phyloP scores from a whole-genome alignment of 2,329 filamentous ascomycete genomes.

The Xylariaceae sp. region DNA sequence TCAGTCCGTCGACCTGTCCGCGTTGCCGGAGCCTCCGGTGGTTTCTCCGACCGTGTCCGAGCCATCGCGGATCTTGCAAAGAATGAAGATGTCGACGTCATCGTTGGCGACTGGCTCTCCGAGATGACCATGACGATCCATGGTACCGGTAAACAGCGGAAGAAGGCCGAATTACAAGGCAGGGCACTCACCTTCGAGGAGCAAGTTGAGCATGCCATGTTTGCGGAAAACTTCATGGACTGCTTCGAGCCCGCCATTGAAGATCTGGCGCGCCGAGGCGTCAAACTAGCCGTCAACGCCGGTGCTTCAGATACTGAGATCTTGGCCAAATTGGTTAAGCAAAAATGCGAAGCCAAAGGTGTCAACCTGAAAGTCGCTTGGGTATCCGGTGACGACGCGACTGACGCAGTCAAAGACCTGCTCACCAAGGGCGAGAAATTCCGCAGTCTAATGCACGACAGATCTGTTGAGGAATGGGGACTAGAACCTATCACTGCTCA shows the following conservation, averaged over 20 bases:
- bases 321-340: slow-evolving; percentile 50
- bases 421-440: slow-evolving; percentile 34
- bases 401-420: slow-evolving; percentile 31
- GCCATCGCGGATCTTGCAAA: slow-evolving; percentile 22
- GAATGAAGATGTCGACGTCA: slow-evolving; percentile 38
- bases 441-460: slow-evolving; percentile 2
- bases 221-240: slow-evolving; percentile 31
- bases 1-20: slow-evolving; percentile 16
- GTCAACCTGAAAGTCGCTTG: slow-evolving; percentile 25
- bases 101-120: slow-evolving; percentile 39
- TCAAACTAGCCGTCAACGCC: slow-evolving; percentile 52
- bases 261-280: slow-evolving; percentile 36
- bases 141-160: too few relatives aligned
- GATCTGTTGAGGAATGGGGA: slow-evolving; percentile 28
- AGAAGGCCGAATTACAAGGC: too few relatives aligned
- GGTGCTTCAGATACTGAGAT: slow-evolving; percentile 50
- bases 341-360: slow-evolving; percentile 32
- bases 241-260: slow-evolving; percentile 32
- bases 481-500: slow-evolving; percentile 40
- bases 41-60: slow-evolving; percentile 18
- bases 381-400: slow-evolving; percentile 28
- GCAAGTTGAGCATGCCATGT: slow-evolving; percentile 29
- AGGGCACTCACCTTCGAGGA: too few relatives aligned
- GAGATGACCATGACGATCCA: slow-evolving; percentile 43
- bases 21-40: slow-evolving; percentile 24